Conservation (phyloP, 306 rosid genomes). For the Prunus kanzakura region DNA sequence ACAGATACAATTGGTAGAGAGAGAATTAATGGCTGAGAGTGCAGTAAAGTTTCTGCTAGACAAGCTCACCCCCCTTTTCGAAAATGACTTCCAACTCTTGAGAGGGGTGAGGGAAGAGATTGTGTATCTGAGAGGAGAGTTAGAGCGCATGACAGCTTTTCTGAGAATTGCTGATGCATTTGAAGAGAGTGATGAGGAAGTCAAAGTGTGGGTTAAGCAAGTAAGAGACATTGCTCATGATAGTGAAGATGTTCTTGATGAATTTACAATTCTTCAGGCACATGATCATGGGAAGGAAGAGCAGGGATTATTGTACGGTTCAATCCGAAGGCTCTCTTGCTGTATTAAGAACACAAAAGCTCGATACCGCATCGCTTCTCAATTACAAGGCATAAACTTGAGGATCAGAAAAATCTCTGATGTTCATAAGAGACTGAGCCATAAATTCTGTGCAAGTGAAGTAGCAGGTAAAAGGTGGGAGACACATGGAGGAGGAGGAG, state of each 20-base stretch:
- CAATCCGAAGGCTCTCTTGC: slow-evolving; percentile 8
- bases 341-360: slow-evolving; percentile 18
- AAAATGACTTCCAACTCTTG: slow-evolving; percentile 35
- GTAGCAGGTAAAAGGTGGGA: slow-evolving; percentile 28
- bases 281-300: neutral
- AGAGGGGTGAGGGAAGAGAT: slow-evolving; percentile 38
- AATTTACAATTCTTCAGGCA: slow-evolving; percentile 16
- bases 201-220: slow-evolving; percentile 36
- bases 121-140: slow-evolving; percentile 15
- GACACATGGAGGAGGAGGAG: slow-evolving; percentile 19
- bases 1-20: neutral
- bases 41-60: slow-evolving; percentile 38
- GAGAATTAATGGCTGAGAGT: slow-evolving; percentile 50
- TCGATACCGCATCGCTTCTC: slow-evolving; percentile 10
- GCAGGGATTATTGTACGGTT: neutral
- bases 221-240: slow-evolving; percentile 33
- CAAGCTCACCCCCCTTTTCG: slow-evolving; percentile 29
- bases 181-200: slow-evolving; percentile 33
- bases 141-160: slow-evolving; percentile 28
- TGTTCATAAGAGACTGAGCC: slow-evolving; percentile 11
- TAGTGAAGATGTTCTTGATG: slow-evolving; percentile 36
- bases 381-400: slow-evolving; percentile 17
- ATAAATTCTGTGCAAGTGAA: slow-evolving; percentile 22
- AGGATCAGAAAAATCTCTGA: slow-evolving; percentile 14
- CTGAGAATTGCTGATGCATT: slow-evolving; percentile 27